Conservation (phyloP, 75 land plant species). For the Ceratopteris richardii region DNA sequence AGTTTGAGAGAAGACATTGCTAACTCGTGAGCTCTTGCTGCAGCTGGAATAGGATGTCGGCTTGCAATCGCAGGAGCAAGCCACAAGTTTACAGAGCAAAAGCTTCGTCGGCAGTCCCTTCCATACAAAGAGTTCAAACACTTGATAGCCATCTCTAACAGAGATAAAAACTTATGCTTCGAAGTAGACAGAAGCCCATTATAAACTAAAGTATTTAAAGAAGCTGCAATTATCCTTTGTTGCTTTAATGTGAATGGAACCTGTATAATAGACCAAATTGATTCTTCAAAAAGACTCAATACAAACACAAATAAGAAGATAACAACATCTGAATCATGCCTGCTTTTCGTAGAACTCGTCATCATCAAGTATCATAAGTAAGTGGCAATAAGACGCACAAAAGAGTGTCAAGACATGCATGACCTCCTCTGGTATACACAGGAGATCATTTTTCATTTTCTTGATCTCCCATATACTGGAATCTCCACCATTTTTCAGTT, state of each 20-base stretch:
- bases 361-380: conserved; percentile 85
- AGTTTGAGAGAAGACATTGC: conserved; percentile 26
- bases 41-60: conserved; percentile 67
- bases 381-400: conserved; percentile 76
- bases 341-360: conserved; percentile 88
- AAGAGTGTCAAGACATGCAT: conserved; percentile 65
- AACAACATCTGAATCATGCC: conserved; percentile 28
- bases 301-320: neutral
- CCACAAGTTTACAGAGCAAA: conserved; percentile 73
- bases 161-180: conserved; percentile 23
- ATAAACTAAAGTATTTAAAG: conserved; percentile 78
- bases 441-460: conserved; percentile 27
- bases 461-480: neutral
- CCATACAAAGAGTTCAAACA: conserved; percentile 78
- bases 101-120: conserved; percentile 83
- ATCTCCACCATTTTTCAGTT: neutral
- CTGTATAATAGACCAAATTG: conserved; percentile 21
- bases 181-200: conserved; percentile 46
- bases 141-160: conserved; percentile 67
- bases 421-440: conserved; percentile 52
- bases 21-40: conserved; percentile 80
- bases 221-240: conserved; percentile 57
- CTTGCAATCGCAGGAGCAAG: conserved; percentile 64
- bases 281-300: neutral
- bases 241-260: conserved; percentile 77